A percentile compares a stretch with the other conserved stretches of the same genome.
Evolutionary conservation across 2,329 filamentous ascomycete genomes (phyloP).

Genomic region (Pseudomassariella vexata): DNA sequence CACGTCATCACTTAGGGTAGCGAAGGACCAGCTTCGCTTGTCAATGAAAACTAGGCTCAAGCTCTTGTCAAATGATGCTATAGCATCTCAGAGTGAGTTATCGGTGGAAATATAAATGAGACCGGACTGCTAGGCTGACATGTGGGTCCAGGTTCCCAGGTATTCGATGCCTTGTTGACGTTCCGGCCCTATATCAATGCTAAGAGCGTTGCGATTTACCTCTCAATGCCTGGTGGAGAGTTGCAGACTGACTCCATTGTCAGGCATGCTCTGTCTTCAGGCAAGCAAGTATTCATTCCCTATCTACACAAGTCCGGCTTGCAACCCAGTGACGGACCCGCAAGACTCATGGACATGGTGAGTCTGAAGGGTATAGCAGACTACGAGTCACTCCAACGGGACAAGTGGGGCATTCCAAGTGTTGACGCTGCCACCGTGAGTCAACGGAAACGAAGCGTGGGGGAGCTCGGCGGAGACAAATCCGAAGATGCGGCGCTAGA

Average conservation of each 20-base stretch:
- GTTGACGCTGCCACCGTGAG: conserved; percentile 60
- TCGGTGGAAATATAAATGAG: background rate
- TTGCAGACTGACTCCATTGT: conserved; percentile 81
- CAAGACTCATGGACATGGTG: conserved; percentile 89
- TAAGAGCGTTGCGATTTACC: conserved; percentile 73
- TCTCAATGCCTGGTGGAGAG: conserved; percentile 88
- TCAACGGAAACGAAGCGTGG: conserved; percentile 67
- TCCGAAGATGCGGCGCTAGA: conserved; percentile 57
- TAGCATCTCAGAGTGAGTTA: conserved; percentile 64
- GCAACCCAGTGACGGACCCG: conserved; percentile 45
- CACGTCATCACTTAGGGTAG: conserved; percentile 44
- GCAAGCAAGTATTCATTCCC: conserved; percentile 87
- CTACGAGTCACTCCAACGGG: conserved; percentile 68
- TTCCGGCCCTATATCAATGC: conserved; percentile 73
- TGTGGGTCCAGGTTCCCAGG: conserved; percentile 49
- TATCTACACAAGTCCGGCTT: conserved; percentile 66
- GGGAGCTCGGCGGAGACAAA: conserved; percentile 43
- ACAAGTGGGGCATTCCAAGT: conserved; percentile 95
- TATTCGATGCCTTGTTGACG: conserved; percentile 58
- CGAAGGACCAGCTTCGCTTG: conserved; percentile 71
- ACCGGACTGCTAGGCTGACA: conserved; percentile 4
- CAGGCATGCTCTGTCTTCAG: conserved; percentile 66
- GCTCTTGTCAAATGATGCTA: conserved; percentile 53
- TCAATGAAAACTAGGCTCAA: conserved; percentile 64
- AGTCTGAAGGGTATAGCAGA: conserved; percentile 67